Conservation (phyloP, 2,329 filamentous ascomycete species). For the Alternaria brassicicola region DNA sequence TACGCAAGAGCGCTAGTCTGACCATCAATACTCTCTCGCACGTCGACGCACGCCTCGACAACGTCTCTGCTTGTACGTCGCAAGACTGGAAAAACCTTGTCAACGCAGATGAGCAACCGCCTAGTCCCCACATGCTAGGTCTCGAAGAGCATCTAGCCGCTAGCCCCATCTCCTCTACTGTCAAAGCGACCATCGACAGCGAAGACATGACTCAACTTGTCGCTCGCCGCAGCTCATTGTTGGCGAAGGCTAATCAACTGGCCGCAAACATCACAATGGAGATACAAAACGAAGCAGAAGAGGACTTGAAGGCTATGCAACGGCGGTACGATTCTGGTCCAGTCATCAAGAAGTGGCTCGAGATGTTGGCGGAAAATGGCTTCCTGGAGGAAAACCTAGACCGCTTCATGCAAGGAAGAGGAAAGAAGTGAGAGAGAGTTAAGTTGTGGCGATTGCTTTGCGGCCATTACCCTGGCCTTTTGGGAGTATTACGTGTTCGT, state of each 20-base stretch:
- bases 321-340: constrained; percentile 72
- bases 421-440: background rate
- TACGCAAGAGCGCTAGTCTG: constrained; percentile 52
- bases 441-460: background rate
- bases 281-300: constrained; percentile 53
- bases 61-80: constrained; percentile 22
- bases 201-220: constrained; percentile 30
- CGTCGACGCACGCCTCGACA: constrained; percentile 50
- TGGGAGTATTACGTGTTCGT: background rate
- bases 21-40: constrained; percentile 55
- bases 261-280: constrained; percentile 56
- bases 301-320: constrained; percentile 60
- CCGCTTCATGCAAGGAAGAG: constrained; percentile 23
- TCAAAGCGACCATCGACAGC: constrained; percentile 25
- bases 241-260: constrained; percentile 36
- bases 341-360: constrained; percentile 71
- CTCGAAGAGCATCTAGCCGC: constrained; percentile 21
- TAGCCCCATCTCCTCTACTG: constrained; percentile 17
- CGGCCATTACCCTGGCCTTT: background rate
- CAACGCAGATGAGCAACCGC: constrained; percentile 32
- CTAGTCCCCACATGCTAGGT: constrained; percentile 23
- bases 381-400: constrained; percentile 53
- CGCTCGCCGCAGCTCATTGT: constrained; percentile 19
- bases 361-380: constrained; percentile 70
- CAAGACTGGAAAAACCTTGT: constrained; percentile 54